These are phyloP conservation scores for Vigna mungo DNA, from an alignment of 306 rosid genomes.

Conservation along the genomic window DNA sequence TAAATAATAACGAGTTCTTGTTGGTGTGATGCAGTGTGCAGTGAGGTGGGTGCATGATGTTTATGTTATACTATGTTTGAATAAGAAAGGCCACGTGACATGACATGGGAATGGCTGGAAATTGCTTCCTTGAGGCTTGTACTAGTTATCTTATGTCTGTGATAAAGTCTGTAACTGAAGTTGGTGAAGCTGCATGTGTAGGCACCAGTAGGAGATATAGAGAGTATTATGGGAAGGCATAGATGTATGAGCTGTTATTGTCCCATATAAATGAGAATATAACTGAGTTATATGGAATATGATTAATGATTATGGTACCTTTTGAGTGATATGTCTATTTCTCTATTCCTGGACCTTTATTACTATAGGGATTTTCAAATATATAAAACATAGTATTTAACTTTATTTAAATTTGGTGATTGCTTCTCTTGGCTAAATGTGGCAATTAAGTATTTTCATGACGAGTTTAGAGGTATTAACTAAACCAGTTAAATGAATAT, in stretches of 20 bases:
- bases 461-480: too few species aligned
- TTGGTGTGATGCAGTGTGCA: slow-evolving; percentile 48
- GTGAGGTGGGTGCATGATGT: slow-evolving; percentile 41
- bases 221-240: background rate
- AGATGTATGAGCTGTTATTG: slow-evolving; percentile 27
- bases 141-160: background rate
- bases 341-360: too few species aligned
- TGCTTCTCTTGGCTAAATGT: too few species aligned
- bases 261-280: slow-evolving; percentile 13
- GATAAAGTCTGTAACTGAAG: background rate
- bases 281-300: background rate
- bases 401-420: too few species aligned
- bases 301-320: background rate
- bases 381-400: too few species aligned
- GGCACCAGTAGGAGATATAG: background rate
- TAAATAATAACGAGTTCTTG: slow-evolving; percentile 1
- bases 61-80: slow-evolving; percentile 10
- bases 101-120: slow-evolving; percentile 1
- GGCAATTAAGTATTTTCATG: too few species aligned
- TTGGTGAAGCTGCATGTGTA: background rate
- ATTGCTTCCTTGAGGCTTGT: slow-evolving; percentile 30
- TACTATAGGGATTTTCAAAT: too few species aligned
- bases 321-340: too few species aligned
- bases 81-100: slow-evolving; percentile 32
- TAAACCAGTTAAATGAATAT: too few species aligned